Evolutionary conservation across 441 rosid species (phyloP), one percentile per base, ranked within the genome.

Genomic region (Aquilaria agallochum): DNA sequence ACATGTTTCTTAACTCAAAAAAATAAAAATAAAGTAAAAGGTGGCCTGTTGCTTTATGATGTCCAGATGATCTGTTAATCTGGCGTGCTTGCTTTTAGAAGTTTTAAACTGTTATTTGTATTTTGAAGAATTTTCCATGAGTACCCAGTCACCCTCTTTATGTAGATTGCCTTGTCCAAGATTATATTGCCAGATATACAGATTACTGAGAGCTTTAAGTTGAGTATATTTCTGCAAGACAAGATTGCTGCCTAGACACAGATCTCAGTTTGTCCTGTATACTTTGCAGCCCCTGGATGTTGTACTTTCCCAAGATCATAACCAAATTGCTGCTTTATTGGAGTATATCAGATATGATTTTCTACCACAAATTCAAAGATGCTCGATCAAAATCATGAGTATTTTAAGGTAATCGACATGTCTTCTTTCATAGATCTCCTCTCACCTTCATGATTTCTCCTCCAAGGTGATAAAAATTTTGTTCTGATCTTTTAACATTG

Each of bases 321-420:
- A 83, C 74, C 99, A 88, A 79, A 81, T 88, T 73, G 80, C 88
- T 60, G 80, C 85, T 32, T 65, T 95, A 74, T 52, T 95, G 89
- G 99, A 89, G 87, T 92, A 85, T 72, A 88, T 92, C 64, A 89
- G 97, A 92, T 92, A 89, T 81, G 99, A 88, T 72, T 76, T 82
- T 79, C 87, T 68, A 60, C 89, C 83, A 5, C 78, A 82, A 80
- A 85, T 95, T 76, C 98, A 92, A 74, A 94, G 77, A 58, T 84
- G 78, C 68, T 92, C 98, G 56, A 81, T 95, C 79, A 92, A 87
- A 78, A 83, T 95, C 66, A 88, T 88, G 99, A 85, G 83, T 76
- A 76, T 92, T 69, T 73, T 95, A 70, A 95, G 98, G 98, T 62
- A 57, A 42, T 31, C 33, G 45, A 40, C 9, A 6, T 4, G 9